Evolutionary conservation across 495 filamentous ascomycete genomes (phyloP).

Genomic region (Neurospora africana): DNA sequence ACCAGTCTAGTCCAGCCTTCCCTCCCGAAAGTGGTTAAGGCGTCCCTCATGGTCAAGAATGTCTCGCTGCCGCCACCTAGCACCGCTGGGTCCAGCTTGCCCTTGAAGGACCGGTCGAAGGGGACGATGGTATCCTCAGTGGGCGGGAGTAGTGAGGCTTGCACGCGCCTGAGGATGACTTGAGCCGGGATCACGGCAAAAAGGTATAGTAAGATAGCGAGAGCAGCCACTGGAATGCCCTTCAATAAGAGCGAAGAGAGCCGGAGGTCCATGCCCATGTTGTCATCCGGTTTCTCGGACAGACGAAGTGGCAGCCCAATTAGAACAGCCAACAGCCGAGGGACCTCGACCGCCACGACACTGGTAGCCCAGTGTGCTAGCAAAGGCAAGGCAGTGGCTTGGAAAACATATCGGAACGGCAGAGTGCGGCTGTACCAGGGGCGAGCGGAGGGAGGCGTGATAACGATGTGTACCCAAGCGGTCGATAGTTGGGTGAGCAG

Average conservation of each 20-base stretch:
- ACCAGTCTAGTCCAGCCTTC: conserved; percentile 53
- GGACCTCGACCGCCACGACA: conserved; percentile 15
- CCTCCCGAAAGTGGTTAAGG: conserved; percentile 59
- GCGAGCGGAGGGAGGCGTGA: conserved; percentile 26
- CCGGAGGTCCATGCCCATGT: neutral
- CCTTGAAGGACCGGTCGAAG: conserved; percentile 41
- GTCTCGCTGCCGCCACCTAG: conserved; percentile 52
- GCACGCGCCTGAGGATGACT: conserved; percentile 35
- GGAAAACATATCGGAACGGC: conserved; percentile 30
- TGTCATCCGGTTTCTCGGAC: conserved; percentile 10
- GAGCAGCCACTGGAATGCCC: conserved; percentile 17
- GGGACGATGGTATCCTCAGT: conserved; percentile 39
- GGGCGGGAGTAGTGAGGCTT: conserved; percentile 39
- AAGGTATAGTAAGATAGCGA: conserved; percentile 18
- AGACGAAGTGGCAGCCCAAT: conserved; percentile 17
- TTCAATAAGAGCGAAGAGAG: conserved; percentile 20
- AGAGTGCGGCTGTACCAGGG: conserved; percentile 36
- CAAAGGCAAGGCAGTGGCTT: conserved; percentile 32
- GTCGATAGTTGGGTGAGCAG: conserved; percentile 28
- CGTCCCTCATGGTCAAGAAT: conserved; percentile 55
- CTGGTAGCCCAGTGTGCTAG: conserved; percentile 23
- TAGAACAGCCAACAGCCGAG: conserved; percentile 15
- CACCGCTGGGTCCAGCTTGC: conserved; percentile 43
- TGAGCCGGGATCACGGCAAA: conserved; percentile 31
- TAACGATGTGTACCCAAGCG: conserved; percentile 36